Percentiles rank a stretch among this genome's conserved stretches.
These are phyloP conservation scores for Coemansia sp. DNA, from an alignment of 192 early-diverging fungal genomes.

Conservation along the genomic window DNA sequence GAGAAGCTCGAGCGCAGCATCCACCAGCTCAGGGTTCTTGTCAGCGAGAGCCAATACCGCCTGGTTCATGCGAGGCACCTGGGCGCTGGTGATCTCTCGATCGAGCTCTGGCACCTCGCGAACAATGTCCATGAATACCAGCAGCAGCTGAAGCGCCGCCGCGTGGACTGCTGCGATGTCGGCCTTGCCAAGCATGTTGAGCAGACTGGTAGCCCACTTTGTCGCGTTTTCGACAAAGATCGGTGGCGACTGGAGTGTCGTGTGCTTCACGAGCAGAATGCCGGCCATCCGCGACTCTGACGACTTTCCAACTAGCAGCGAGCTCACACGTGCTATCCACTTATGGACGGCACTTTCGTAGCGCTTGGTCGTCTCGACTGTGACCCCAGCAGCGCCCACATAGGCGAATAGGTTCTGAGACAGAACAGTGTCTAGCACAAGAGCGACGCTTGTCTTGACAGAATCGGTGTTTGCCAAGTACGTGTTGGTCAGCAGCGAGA, in stretches of 20 bases:
- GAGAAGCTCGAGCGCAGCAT: constrained; percentile 24
- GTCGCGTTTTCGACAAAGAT: constrained; percentile 35
- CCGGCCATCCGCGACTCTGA: constrained; percentile 44
- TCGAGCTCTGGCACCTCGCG: constrained; percentile 41
- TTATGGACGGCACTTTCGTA: constrained; percentile 42
- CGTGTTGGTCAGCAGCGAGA: constrained; percentile 43
- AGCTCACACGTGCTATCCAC: constrained; percentile 48
- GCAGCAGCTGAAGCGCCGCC: constrained; percentile 32
- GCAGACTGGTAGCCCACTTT: constrained; percentile 40
- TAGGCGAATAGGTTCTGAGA: constrained; percentile 43
- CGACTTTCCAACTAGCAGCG: constrained; percentile 31
- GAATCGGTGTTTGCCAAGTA: constrained; percentile 44
- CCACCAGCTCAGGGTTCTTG: constrained; percentile 31
- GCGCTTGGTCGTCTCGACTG: constrained; percentile 20
- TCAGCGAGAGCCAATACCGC: constrained; percentile 36
- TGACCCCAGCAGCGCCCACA: constrained; percentile 7
- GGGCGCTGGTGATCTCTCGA: constrained; percentile 39
- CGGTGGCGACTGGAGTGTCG: constrained; percentile 37
- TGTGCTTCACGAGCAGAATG: constrained; percentile 45
- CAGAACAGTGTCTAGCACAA: constrained; percentile 41
- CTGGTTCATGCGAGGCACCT: constrained; percentile 52
- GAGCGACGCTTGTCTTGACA: constrained; percentile 23
- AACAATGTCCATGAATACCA: constrained; percentile 42
- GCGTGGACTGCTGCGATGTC: constrained; percentile 21
- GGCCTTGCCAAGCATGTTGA: constrained; percentile 33